phyloP scores from a whole-genome alignment of 225 moss, liverwort and hornwort genomes.

The Polytrichum commune region DNA sequence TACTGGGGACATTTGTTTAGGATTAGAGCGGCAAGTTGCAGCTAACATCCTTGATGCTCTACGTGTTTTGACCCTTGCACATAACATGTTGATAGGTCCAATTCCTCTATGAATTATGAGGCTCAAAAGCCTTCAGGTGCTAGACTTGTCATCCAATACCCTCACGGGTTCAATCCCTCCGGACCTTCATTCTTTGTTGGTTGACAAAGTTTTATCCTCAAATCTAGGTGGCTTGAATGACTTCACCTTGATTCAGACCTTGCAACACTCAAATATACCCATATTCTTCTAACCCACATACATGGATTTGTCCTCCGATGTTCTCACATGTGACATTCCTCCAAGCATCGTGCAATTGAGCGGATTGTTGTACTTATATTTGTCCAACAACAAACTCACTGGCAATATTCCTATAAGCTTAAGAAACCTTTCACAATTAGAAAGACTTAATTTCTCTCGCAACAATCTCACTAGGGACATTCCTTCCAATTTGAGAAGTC shows the following conservation, averaged over 20 bases:
- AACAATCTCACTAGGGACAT: neutral
- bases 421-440: neutral
- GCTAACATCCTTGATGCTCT: neutral
- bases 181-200: slow-evolving; percentile 1
- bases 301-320: slow-evolving; percentile 6
- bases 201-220: neutral
- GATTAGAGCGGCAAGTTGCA: neutral
- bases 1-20: neutral
- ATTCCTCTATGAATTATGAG: neutral
- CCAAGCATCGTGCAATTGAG: too few species aligned
- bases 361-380: too few species aligned
- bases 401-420: neutral
- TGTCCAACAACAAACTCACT: neutral
- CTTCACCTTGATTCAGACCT: too few species aligned
- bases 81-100: slow-evolving; percentile 3
- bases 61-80: neutral
- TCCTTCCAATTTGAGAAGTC: neutral
- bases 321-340: too few species aligned
- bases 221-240: too few species aligned
- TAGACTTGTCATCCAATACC: slow-evolving; percentile 10
- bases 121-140: slow-evolving; percentile 5
- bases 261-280: neutral
- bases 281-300: neutral
- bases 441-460: neutral
- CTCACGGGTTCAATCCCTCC: neutral